Evolutionary conservation across 2,329 filamentous ascomycete species (phyloP).

Genomic region (Cryoendolithus antarcticus): DNA sequence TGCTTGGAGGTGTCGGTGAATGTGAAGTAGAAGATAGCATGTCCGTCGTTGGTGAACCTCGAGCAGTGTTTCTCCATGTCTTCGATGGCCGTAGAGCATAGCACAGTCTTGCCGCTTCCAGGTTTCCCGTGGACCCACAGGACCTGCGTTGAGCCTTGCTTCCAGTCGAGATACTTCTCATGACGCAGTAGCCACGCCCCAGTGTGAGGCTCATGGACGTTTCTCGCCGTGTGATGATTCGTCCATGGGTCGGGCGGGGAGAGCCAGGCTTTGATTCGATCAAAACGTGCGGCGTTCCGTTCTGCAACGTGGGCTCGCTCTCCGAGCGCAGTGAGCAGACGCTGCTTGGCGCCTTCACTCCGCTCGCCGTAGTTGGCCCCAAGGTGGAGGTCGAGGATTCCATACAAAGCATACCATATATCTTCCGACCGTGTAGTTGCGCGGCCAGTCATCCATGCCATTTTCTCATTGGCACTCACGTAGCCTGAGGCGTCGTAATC

Average conservation of each 20-base stretch:
- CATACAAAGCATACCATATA: no score
- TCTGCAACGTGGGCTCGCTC: no score
- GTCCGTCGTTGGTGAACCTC: background rate
- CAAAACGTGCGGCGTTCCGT: no score
- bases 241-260: no score
- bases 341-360: background rate
- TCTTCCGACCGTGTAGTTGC: no score
- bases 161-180: constrained; percentile 11
- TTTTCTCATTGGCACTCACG: no score
- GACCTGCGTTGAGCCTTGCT: background rate
- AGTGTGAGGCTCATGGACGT: constrained; percentile 8
- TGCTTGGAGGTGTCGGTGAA: constrained; percentile 15
- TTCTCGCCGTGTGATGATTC: constrained; percentile 10
- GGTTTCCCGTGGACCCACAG: constrained; percentile 5
- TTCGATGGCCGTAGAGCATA: constrained; percentile 12
- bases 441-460: no score
- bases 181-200: constrained; percentile 12
- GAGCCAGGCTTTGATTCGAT: no score
- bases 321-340: background rate
- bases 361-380: no score
- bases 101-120: constrained; percentile 5
- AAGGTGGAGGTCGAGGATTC: no score
- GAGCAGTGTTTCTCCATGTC: constrained; percentile 8
- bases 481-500: no score
- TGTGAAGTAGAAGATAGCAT: constrained; percentile 14